A percentile compares a stretch with the other conserved stretches of the same genome.
phyloP scores from a whole-genome alignment of 495 filamentous ascomycete species.

The Geoglossum glabrum region DNA sequence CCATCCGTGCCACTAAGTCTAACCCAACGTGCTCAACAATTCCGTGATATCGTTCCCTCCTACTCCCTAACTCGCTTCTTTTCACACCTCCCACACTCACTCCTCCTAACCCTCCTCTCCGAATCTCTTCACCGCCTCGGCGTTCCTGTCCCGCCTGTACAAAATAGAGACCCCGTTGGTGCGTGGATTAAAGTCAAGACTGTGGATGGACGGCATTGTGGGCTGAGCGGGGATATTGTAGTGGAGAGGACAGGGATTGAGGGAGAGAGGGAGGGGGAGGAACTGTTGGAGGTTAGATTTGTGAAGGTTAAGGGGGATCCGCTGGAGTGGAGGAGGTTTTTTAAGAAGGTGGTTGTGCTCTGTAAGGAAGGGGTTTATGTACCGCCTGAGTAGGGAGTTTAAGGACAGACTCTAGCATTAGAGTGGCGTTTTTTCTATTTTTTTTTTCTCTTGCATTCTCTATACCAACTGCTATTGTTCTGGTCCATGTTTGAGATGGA shows the following conservation, averaged over 20 bases:
- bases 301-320: slow-evolving; percentile 92
- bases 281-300: slow-evolving; percentile 71
- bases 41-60: slow-evolving; percentile 69
- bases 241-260: slow-evolving; percentile 38
- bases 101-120: slow-evolving; percentile 58
- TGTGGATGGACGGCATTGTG: slow-evolving; percentile 59
- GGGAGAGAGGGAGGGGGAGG: slow-evolving; percentile 22
- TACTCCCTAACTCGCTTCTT: slow-evolving; percentile 81
- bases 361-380: slow-evolving; percentile 57
- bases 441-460: too few relatives aligned
- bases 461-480: background rate
- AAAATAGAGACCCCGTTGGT: slow-evolving; percentile 24
- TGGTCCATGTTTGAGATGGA: background rate
- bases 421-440: background rate
- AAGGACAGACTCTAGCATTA: background rate
- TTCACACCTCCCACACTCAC: slow-evolving; percentile 54
- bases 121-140: slow-evolving; percentile 70
- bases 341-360: slow-evolving; percentile 72
- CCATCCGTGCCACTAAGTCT: slow-evolving; percentile 61
- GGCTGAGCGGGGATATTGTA: slow-evolving; percentile 62
- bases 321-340: slow-evolving; percentile 89
- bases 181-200: slow-evolving; percentile 53
- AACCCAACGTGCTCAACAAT: slow-evolving; percentile 73
- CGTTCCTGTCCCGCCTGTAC: slow-evolving; percentile 42
- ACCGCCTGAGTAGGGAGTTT: background rate